Conservation (phyloP, 176 grass and related monocot genomes). For the Chloris gayana region DNA sequence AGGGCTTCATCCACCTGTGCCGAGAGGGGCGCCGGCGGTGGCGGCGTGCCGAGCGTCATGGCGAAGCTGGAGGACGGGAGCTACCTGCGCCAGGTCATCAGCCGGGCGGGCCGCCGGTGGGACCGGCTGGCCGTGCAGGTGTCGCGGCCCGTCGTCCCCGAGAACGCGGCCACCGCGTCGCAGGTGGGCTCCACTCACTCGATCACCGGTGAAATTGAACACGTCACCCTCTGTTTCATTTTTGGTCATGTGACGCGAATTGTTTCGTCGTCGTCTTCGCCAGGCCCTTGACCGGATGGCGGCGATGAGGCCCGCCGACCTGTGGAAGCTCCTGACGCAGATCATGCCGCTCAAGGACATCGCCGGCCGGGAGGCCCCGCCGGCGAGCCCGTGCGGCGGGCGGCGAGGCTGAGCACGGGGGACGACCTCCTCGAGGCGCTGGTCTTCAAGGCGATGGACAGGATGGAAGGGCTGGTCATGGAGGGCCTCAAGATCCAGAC, state of each 20-base stretch:
- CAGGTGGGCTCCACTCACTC: constrained; percentile 37
- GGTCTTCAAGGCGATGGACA: constrained; percentile 46
- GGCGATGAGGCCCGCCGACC: constrained; percentile 25
- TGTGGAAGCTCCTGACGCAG: constrained; percentile 41
- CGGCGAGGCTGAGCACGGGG: constrained; percentile 20
- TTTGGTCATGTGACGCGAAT: neutral
- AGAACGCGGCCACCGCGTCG: constrained; percentile 36
- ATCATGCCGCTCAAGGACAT: constrained; percentile 60
- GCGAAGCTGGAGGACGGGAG: constrained; percentile 49
- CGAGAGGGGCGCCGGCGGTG: constrained; percentile 9
- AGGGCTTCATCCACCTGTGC: neutral
- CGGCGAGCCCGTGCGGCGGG: constrained; percentile 4
- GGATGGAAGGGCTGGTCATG: constrained; percentile 49
- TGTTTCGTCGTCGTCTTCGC: neutral
- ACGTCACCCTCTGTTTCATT: neutral
- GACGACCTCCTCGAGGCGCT: constrained; percentile 47
- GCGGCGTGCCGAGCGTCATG: neutral
- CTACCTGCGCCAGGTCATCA: constrained; percentile 60
- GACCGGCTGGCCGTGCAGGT: constrained; percentile 61
- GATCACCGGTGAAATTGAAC: neutral
- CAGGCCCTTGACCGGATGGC: constrained; percentile 66
- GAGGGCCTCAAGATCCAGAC: constrained; percentile 75
- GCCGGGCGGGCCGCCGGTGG: constrained; percentile 45
- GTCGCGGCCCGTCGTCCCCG: constrained; percentile 43
- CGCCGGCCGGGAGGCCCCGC: constrained; percentile 10